Evolutionary conservation across 2,329 filamentous ascomycete species (phyloP).

Genomic region (Diplocarpon mali): DNA sequence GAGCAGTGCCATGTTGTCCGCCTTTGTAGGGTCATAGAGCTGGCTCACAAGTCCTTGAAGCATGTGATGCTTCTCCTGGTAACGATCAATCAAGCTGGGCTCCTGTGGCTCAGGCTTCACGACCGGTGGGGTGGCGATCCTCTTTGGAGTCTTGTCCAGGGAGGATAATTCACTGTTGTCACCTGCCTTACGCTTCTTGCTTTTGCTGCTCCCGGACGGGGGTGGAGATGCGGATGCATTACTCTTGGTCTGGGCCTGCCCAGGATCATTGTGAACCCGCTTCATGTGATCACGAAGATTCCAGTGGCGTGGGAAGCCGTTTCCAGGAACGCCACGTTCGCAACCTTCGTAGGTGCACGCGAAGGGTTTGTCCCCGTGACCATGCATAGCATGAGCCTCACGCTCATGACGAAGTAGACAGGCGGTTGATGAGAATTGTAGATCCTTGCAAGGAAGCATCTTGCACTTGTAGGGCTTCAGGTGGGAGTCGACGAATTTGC

Average conservation of each 20-base stretch:
- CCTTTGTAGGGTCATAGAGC: slow-evolving; percentile 20
- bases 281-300: slow-evolving; percentile 97
- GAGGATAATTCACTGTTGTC: slow-evolving; percentile 15
- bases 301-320: slow-evolving; percentile 91
- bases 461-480: slow-evolving; percentile 95
- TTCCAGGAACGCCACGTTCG: slow-evolving; percentile 68
- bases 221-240: slow-evolving; percentile 20
- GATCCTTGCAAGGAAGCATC: slow-evolving; percentile 68
- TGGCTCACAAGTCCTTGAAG: slow-evolving; percentile 21
- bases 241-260: slow-evolving; percentile 19
- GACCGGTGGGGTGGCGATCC: slow-evolving; percentile 17
- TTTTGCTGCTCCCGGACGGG: slow-evolving; percentile 16
- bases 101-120: slow-evolving; percentile 19
- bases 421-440: slow-evolving; percentile 88
- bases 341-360: slow-evolving; percentile 82
- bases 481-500: slow-evolving; percentile 96
- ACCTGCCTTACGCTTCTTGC: slow-evolving; percentile 26
- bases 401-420: slow-evolving; percentile 91
- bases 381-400: slow-evolving; percentile 91
- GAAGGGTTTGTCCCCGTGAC: slow-evolving; percentile 85
- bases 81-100: slow-evolving; percentile 22
- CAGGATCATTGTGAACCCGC: slow-evolving; percentile 60
- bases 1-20: slow-evolving; percentile 19
- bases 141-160: slow-evolving; percentile 21
- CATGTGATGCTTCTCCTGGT: slow-evolving; percentile 20